Evolutionary conservation across 73 alveolate genomes (phyloP).

Genomic region (Symbiodinium pilosum): DNA sequence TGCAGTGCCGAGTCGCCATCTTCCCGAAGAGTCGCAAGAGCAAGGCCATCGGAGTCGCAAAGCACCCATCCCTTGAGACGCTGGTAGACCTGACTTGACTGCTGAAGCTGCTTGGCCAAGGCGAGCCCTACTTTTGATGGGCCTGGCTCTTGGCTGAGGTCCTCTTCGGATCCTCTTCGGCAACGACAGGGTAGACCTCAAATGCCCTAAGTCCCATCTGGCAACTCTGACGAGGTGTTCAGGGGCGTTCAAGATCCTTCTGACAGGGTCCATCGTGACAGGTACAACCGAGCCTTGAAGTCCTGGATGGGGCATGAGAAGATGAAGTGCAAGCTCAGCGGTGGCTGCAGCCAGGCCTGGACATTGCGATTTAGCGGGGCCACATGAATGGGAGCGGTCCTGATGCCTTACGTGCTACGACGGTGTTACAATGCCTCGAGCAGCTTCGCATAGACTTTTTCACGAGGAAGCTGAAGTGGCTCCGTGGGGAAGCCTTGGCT

Average conservation of each 20-base stretch:
- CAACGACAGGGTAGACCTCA: conserved; percentile 54
- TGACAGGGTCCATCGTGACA: too few relatives aligned
- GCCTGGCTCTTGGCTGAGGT: conserved; percentile 43
- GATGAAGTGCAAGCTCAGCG: conserved; percentile 80
- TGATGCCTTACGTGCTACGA: too few relatives aligned
- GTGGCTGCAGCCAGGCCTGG: conserved; percentile 84
- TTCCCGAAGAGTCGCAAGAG: conserved; percentile 68
- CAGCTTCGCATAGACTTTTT: background rate
- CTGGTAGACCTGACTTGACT: conserved; percentile 49
- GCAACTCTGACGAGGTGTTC: too few relatives aligned
- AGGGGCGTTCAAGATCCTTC: too few relatives aligned
- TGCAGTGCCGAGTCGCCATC: conserved; percentile 22
- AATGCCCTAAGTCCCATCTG: too few relatives aligned
- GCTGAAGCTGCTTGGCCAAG: too few relatives aligned
- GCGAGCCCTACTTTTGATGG: too few relatives aligned
- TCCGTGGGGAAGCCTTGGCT: background rate
- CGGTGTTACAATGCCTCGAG: background rate
- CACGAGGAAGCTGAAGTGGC: background rate
- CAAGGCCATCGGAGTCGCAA: conserved; percentile 47
- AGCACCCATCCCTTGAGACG: conserved; percentile 88
- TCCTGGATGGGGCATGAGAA: conserved; percentile 84
- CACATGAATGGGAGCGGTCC: too few relatives aligned
- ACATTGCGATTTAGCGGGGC: too few relatives aligned
- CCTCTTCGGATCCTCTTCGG: conserved; percentile 64
- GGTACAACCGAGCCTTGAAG: conserved; percentile 12